Conservation (phyloP, 2,329 filamentous ascomycete species). For the Xylaria sp. region DNA sequence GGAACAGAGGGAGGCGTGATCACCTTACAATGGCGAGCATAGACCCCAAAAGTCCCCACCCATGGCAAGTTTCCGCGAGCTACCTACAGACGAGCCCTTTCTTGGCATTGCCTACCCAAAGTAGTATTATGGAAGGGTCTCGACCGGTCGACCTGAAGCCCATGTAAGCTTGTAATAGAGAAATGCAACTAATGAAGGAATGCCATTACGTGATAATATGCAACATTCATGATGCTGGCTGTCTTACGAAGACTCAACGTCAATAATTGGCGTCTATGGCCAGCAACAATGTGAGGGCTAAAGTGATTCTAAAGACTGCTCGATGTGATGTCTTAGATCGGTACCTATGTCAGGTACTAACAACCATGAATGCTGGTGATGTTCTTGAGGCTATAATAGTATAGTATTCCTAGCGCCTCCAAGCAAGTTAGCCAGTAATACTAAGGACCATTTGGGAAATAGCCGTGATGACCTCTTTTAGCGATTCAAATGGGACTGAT, state of each 20-base stretch:
- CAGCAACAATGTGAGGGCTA: too few relatives aligned
- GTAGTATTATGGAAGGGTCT: background rate
- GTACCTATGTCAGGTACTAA: too few relatives aligned
- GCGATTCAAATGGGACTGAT: background rate
- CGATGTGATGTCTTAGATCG: too few relatives aligned
- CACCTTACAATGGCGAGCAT: background rate
- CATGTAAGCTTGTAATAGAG: background rate
- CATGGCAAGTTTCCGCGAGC: slow-evolving; percentile 35
- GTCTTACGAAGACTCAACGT: too few relatives aligned
- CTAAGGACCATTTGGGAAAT: background rate
- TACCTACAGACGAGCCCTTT: background rate
- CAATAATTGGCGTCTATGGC: too few relatives aligned
- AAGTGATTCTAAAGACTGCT: too few relatives aligned
- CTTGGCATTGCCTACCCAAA: slow-evolving; percentile 9
- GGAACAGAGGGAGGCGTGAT: background rate
- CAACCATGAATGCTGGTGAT: background rate
- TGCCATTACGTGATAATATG: background rate
- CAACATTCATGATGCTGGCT: background rate
- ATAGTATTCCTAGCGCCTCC: background rate
- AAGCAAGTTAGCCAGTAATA: too few relatives aligned
- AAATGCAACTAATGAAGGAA: background rate
- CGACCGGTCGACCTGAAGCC: background rate
- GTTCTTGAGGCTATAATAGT: background rate
- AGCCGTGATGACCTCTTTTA: background rate
- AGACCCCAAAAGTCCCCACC: slow-evolving; percentile 14